These are phyloP conservation scores for Phytopythium oedochilum DNA, from an alignment of 352 stramenopile genomes.

Conservation along the genomic window DNA sequence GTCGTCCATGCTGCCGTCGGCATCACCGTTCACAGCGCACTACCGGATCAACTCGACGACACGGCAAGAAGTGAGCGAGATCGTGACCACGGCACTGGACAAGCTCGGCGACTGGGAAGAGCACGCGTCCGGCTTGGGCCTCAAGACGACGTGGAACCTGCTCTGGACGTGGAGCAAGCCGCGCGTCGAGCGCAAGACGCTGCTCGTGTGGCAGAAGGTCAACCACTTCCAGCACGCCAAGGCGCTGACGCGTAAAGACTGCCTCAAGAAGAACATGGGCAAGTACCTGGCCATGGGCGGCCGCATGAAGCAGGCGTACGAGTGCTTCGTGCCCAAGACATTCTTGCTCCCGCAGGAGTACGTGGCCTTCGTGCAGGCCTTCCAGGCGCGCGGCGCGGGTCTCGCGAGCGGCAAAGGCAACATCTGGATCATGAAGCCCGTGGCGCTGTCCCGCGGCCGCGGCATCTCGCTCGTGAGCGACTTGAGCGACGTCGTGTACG, in stretches of 20 bases:
- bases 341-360: slow-evolving; percentile 94
- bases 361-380: slow-evolving; percentile 84
- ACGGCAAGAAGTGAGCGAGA: slow-evolving; percentile 77
- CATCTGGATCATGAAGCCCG: slow-evolving; percentile 95
- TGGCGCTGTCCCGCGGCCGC: slow-evolving; percentile 86
- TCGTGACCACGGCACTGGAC: slow-evolving; percentile 64
- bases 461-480: slow-evolving; percentile 92
- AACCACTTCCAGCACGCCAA: slow-evolving; percentile 93
- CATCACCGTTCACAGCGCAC: slow-evolving; percentile 43
- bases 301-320: slow-evolving; percentile 59
- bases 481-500: slow-evolving; percentile 86
- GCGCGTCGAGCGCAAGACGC: slow-evolving; percentile 66
- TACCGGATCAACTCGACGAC: slow-evolving; percentile 82
- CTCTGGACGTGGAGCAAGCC: slow-evolving; percentile 91
- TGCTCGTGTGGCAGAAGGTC: slow-evolving; percentile 92
- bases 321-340: slow-evolving; percentile 87
- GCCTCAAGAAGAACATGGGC: slow-evolving; percentile 86
- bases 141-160: slow-evolving; percentile 91
- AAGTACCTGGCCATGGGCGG: slow-evolving; percentile 53
- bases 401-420: slow-evolving; percentile 45
- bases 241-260: slow-evolving; percentile 92
- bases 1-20: slow-evolving; percentile 24
- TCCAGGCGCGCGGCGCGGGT: slow-evolving; percentile 40
- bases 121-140: slow-evolving; percentile 63
- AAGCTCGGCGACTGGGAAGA: slow-evolving; percentile 64